phyloP scores from a whole-genome alignment of 345 rosid genomes.

The Sapria himalayana region DNA sequence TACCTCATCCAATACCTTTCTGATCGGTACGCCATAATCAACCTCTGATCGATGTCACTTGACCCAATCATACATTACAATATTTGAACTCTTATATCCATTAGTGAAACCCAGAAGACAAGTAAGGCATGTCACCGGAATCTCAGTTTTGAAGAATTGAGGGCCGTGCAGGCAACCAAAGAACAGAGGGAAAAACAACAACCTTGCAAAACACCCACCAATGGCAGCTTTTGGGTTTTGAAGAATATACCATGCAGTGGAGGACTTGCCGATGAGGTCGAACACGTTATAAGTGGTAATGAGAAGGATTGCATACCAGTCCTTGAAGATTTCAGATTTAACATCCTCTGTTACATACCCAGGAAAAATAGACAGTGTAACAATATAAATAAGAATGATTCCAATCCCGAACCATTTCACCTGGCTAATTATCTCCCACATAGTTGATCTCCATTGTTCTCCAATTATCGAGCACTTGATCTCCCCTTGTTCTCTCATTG shows the following conservation, averaged over 20 bases:
- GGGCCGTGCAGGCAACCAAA: slow-evolving; percentile 80
- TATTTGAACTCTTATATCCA: no score
- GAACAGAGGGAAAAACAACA: slow-evolving; percentile 71
- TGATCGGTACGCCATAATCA: no score
- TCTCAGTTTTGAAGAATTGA: slow-evolving; percentile 51
- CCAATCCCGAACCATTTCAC: slow-evolving; percentile 73
- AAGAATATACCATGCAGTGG: slow-evolving; percentile 47
- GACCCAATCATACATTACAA: no score
- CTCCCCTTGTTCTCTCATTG: slow-evolving; percentile 27
- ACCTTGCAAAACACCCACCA: slow-evolving; percentile 46
- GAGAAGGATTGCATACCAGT: slow-evolving; percentile 69
- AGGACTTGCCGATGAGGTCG: slow-evolving; percentile 69
- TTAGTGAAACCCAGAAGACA: slow-evolving; percentile 63
- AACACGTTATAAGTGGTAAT: slow-evolving; percentile 64
- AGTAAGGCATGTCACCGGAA: slow-evolving; percentile 62
- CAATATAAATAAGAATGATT: slow-evolving; percentile 35
- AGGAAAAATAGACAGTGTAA: slow-evolving; percentile 73
- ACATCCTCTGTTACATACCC: slow-evolving; percentile 88
- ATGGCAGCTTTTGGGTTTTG: slow-evolving; percentile 46
- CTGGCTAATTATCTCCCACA: slow-evolving; percentile 34
- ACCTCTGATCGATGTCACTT: no score
- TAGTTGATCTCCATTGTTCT: slow-evolving; percentile 36
- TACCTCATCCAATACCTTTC: no score
- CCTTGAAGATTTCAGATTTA: slow-evolving; percentile 51
- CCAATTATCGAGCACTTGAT: slow-evolving; percentile 33